Percentiles rank a stretch among this genome's conserved stretches.
These are phyloP conservation scores for Acrasis kona DNA, from an alignment of 78 protist genomes.

Conservation along the genomic window DNA sequence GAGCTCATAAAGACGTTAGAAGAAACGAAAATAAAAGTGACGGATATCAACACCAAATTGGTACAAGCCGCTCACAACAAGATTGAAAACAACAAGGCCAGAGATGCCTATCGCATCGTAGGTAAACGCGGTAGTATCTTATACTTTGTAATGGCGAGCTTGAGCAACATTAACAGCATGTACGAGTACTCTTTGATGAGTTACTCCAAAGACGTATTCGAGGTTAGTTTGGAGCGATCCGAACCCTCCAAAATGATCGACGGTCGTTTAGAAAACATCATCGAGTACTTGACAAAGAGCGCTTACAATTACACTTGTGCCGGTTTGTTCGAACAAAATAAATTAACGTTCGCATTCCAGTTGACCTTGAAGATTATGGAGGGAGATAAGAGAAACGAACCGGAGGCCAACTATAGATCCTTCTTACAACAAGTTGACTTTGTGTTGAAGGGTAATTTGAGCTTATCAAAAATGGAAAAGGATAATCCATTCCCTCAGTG, in stretches of 20 bases:
- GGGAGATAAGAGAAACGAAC: too few species aligned
- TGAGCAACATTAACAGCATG: constrained; percentile 61
- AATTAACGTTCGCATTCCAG: too few species aligned
- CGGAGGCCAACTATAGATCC: too few species aligned
- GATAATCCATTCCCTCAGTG: constrained; percentile 18
- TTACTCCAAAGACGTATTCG: constrained; percentile 62
- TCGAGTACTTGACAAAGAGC: constrained; percentile 45
- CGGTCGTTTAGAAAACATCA: constrained; percentile 52
- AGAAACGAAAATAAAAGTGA: constrained; percentile 55
- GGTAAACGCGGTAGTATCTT: constrained; percentile 80
- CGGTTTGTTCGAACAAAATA: constrained; percentile 69
- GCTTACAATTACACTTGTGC: constrained; percentile 65
- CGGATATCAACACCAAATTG: constrained; percentile 53
- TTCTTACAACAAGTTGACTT: too few species aligned
- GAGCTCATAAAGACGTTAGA: constrained; percentile 72
- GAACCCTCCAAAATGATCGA: constrained; percentile 13
- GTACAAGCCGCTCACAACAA: constrained; percentile 43
- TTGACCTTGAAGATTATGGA: too few species aligned
- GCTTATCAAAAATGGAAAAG: too few species aligned
- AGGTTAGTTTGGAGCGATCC: constrained; percentile 19
- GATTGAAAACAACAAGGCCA: constrained; percentile 33
- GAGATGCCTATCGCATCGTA: constrained; percentile 55
- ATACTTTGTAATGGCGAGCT: constrained; percentile 57
- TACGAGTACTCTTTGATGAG: constrained; percentile 78
- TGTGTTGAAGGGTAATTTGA: too few species aligned